Evolutionary conservation across 2,329 filamentous ascomycete species (phyloP), one percentile per base, ranked within the genome.

Genomic region (Diaporthe vaccinii): DNA sequence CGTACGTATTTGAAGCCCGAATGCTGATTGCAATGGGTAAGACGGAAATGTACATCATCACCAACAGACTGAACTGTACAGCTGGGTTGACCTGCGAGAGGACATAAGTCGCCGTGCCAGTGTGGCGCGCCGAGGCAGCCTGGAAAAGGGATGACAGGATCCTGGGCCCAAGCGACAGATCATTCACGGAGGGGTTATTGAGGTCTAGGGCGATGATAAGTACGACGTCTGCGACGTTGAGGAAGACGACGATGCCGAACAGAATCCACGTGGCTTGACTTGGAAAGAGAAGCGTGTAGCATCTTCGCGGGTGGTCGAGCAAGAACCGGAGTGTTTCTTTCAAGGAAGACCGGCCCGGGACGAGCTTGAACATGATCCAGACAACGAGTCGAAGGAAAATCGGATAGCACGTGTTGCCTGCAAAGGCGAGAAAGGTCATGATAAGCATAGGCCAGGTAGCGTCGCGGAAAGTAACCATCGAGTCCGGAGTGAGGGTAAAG

Each of bases 31-130:
- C 90, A 44, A 92, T 89, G 0, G 91, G 91, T 75, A 90, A 91
- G 5, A 89, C 87, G 7, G 88, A 88, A 62, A 92, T 91, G 81
- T 92, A 92, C 91, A 93, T 92, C 91, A 92, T 92, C 59, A 91
- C 86, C 0, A 92, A 91, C 14, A 68, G 89, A 46, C 90, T 86
- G 49, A 92, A 86, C 75, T 91, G 90, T 0, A 91, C 86, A 3
- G 85, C 87, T 7, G 90, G 88, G 51, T 87, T 89, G 2, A 91
- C 84, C 1, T 80, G 80, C 4, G 87, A 81, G 17, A 91, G 84
- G 25, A 84, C 80, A 44, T 91, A 90, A 79, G 82, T 89, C 82
- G 84, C 86, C 82, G 79, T 90, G 82, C 76, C 89, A 80, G 81
- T 85, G 83, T 80, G 90, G 77, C 75, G 88, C 80, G 77, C 86